Percentiles rank a stretch among this genome's conserved stretches.
Evolutionary conservation across 805 yeast species (phyloP).

Genomic region (Nakazawaea molendinolei): DNA sequence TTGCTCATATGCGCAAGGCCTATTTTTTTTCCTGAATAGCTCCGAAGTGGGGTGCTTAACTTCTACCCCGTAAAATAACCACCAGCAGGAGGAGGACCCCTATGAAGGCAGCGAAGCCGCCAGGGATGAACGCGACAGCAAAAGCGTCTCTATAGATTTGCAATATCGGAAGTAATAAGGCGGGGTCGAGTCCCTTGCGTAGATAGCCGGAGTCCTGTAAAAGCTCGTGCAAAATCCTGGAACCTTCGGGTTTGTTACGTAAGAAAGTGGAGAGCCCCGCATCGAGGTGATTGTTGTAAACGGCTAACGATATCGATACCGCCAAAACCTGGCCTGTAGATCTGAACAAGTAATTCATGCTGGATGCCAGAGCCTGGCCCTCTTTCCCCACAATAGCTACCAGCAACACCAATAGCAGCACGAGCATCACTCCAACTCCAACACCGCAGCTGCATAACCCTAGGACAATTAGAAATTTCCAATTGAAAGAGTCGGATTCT

Average conservation of each 20-base stretch:
- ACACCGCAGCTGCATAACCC: constrained; percentile 27
- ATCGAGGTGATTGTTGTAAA: constrained; percentile 27
- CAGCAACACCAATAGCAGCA: constrained; percentile 32
- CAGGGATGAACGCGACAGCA: constrained; percentile 13
- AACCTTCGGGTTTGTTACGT: constrained; percentile 18
- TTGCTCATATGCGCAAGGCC: too few relatives aligned
- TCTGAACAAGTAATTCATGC: constrained; percentile 42
- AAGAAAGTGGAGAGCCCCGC: constrained; percentile 25
- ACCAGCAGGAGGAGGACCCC: constrained; percentile 1
- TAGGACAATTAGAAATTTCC: constrained; percentile 24
- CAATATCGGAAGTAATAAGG: constrained; percentile 21
- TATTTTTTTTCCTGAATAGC: too few relatives aligned
- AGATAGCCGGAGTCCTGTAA: constrained; percentile 20
- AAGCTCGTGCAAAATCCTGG: constrained; percentile 17
- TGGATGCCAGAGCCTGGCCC: constrained; percentile 42
- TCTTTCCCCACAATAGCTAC: constrained; percentile 37
- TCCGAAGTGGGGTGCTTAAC: too few relatives aligned
- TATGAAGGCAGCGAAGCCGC: not conserved
- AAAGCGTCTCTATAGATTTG: constrained; percentile 22
- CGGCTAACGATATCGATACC: constrained; percentile 33
- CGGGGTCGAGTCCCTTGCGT: constrained; percentile 22
- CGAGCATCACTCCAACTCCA: constrained; percentile 35
- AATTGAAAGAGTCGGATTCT: constrained; percentile 12
- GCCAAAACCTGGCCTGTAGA: constrained; percentile 42
- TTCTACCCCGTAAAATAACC: not conserved